A percentile compares a stretch with the other conserved stretches of the same genome.
Conservation (phyloP, 495 filamentous ascomycete species). For the Penicillium pulvis region DNA sequence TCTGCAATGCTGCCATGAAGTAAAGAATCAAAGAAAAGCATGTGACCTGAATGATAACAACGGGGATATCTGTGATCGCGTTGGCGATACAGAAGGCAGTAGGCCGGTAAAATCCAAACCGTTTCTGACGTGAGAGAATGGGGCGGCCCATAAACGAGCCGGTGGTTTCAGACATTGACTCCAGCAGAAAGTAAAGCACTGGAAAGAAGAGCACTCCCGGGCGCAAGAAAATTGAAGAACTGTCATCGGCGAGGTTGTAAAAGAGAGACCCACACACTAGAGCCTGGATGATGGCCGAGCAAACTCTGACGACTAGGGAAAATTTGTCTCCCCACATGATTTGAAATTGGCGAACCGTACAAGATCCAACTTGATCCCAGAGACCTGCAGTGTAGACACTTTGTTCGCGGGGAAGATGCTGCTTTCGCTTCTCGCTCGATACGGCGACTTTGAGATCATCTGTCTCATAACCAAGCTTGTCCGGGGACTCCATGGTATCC, state of each 20-base stretch:
- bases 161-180: constrained; percentile 41
- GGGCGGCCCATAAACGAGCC: constrained; percentile 45
- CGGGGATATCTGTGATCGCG: constrained; percentile 73
- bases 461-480: constrained; percentile 44
- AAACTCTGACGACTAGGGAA: constrained; percentile 35
- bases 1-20: constrained; percentile 71
- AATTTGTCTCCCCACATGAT: constrained; percentile 43
- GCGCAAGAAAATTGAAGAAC: constrained; percentile 41
- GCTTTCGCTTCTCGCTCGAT: constrained; percentile 56
- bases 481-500: constrained; percentile 59
- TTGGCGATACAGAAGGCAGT: constrained; percentile 81
- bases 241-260: constrained; percentile 41
- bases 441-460: constrained; percentile 45
- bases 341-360: constrained; percentile 49
- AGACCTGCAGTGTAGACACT: constrained; percentile 59
- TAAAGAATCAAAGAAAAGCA: constrained; percentile 77
- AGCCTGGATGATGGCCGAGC: constrained; percentile 38
- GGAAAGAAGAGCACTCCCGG: constrained; percentile 45
- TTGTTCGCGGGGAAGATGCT: constrained; percentile 38
- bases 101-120: constrained; percentile 74
- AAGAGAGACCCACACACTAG: constrained; percentile 46
- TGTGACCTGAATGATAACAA: constrained; percentile 65
- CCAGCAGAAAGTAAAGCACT: constrained; percentile 41
- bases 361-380: constrained; percentile 57
- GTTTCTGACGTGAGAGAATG: constrained; percentile 46